These are phyloP conservation scores for Trametes punicea DNA, from an alignment of 768 basidiomycete genomes.

Conservation along the genomic window DNA sequence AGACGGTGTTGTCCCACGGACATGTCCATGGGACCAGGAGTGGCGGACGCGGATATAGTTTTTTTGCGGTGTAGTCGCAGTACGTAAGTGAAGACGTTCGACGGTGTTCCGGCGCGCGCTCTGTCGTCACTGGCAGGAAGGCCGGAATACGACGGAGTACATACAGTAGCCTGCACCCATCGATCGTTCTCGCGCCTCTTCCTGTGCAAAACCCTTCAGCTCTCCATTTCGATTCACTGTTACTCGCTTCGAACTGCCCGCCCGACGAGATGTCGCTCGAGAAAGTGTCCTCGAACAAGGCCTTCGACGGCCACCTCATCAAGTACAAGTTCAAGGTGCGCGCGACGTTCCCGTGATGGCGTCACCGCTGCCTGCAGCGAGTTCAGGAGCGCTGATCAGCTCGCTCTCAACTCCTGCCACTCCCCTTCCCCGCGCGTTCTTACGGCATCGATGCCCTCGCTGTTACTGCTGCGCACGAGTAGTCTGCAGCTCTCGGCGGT, in stretches of 20 bases:
- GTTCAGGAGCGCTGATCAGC: constrained; percentile 11
- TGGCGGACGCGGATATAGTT: background rate
- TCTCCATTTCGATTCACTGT: background rate
- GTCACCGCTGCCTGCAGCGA: constrained; percentile 1
- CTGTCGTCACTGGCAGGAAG: constrained; percentile 9
- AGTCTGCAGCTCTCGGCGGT: constrained; percentile 73
- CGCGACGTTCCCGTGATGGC: constrained; percentile 17
- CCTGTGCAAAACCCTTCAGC: background rate
- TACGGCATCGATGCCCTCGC: background rate
- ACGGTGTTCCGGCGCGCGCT: background rate
- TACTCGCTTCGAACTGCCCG: background rate
- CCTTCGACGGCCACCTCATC: constrained; percentile 73
- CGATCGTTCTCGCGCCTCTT: constrained; percentile 6
- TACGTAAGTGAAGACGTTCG: background rate
- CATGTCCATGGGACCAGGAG: constrained; percentile 6
- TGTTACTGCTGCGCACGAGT: background rate
- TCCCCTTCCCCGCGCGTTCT: background rate
- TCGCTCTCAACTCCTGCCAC: no score
- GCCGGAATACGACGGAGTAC: background rate
- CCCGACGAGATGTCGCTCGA: constrained; percentile 41
- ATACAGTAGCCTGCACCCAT: background rate
- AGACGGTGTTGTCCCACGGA: background rate
- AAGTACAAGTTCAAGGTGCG: constrained; percentile 86
- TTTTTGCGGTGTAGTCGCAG: background rate
- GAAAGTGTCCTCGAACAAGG: constrained; percentile 71